Evolutionary conservation across 2,329 filamentous ascomycete genomes (phyloP).

Genomic region (Aurifilum marmelostoma): DNA sequence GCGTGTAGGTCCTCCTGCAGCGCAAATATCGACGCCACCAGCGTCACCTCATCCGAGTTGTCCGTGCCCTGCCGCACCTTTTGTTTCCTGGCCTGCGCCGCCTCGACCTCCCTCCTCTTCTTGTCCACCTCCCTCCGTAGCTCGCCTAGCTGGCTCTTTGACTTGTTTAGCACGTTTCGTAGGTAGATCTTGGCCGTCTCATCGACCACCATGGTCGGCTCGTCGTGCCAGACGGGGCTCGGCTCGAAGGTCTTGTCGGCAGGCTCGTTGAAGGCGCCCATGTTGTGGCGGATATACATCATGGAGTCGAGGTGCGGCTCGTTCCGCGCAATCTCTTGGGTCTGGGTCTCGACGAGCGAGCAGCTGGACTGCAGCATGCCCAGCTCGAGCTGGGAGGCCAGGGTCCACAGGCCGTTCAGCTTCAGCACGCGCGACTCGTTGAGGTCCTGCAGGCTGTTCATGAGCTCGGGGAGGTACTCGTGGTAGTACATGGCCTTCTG

Average conservation of each 20-base stretch:
- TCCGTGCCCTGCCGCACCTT: slow-evolving; percentile 81
- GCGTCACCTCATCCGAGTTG: slow-evolving; percentile 83
- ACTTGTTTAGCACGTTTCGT: slow-evolving; percentile 89
- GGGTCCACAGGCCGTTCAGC: slow-evolving; percentile 83
- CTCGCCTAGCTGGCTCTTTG: slow-evolving; percentile 80
- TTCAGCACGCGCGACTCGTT: slow-evolving; percentile 85
- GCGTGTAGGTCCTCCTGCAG: slow-evolving; percentile 86
- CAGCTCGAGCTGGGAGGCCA: slow-evolving; percentile 79
- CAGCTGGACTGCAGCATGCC: slow-evolving; percentile 75
- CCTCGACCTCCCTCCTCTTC: slow-evolving; percentile 84
- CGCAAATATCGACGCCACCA: slow-evolving; percentile 80
- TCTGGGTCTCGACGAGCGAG: slow-evolving; percentile 71
- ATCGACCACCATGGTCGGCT: slow-evolving; percentile 82
- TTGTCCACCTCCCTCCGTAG: slow-evolving; percentile 82
- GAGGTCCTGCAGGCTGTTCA: slow-evolving; percentile 92
- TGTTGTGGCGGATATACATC: slow-evolving; percentile 97
- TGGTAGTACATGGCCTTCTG: slow-evolving; percentile 98
- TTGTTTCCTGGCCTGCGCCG: slow-evolving; percentile 72
- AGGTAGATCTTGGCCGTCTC: slow-evolving; percentile 87
- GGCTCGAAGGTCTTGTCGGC: slow-evolving; percentile 85
- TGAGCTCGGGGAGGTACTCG: slow-evolving; percentile 90
- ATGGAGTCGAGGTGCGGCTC: slow-evolving; percentile 88
- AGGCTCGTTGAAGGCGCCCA: slow-evolving; percentile 80
- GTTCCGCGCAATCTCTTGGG: slow-evolving; percentile 84
- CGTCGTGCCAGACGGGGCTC: slow-evolving; percentile 96